phyloP scores from a whole-genome alignment of 2,329 filamentous ascomycete genomes.

The Neophaeococcomyces aloes region DNA sequence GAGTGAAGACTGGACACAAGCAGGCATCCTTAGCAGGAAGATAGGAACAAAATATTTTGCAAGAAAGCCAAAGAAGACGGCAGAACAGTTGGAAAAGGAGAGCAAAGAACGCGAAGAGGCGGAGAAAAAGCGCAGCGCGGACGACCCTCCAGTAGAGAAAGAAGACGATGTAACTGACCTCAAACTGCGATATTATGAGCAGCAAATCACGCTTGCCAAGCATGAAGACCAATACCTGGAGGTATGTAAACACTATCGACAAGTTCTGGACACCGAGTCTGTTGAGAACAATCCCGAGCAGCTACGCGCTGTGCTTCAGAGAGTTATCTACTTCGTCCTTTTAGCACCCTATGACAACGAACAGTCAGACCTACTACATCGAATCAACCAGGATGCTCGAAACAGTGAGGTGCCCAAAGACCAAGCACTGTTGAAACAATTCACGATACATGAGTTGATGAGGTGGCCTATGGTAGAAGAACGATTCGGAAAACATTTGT shows the following conservation, averaged over 20 bases:
- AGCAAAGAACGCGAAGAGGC: conserved; percentile 75
- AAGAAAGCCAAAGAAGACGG: conserved; percentile 80
- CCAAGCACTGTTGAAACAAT: conserved; percentile 78
- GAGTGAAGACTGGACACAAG: conserved; percentile 91
- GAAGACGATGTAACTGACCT: conserved; percentile 85
- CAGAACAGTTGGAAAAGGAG: conserved; percentile 83
- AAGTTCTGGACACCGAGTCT: conserved; percentile 90
- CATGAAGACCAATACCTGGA: conserved; percentile 97
- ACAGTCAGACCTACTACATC: conserved; percentile 91
- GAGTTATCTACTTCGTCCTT: conserved; percentile 95
- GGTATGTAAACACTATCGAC: conserved; percentile 94
- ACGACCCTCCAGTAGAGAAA: conserved; percentile 62
- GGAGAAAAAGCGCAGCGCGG: conserved; percentile 67
- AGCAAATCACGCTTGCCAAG: conserved; percentile 90
- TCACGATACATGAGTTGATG: conserved; percentile 95
- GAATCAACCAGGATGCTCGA: conserved; percentile 75
- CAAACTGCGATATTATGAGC: conserved; percentile 92
- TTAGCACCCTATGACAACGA: conserved; percentile 97
- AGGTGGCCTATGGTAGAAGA: conserved; percentile 90
- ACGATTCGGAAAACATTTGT: conserved; percentile 79
- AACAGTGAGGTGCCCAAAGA: conserved; percentile 69
- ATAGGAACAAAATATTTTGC: conserved; percentile 90
- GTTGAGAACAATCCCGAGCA: conserved; percentile 83
- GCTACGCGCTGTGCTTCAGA: conserved; percentile 76
- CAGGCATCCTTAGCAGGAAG: conserved; percentile 85